Evolutionary conservation across 116 monocot genomes (phyloP), one percentile per base, ranked within the genome.

Genomic region (Iris pallida): DNA sequence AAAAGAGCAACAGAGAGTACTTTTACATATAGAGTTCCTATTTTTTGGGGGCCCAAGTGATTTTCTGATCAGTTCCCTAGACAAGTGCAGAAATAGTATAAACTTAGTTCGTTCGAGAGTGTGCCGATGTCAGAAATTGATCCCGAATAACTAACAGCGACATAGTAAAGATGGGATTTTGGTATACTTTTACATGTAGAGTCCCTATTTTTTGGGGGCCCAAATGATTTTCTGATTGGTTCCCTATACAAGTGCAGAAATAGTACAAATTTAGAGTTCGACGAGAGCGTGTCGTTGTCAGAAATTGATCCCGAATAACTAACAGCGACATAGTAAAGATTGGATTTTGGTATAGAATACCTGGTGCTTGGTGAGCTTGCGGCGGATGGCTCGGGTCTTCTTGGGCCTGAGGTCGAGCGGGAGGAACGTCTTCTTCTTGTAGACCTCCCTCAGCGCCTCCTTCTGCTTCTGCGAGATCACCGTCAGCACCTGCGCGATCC

Each of bases 371-470:
- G 85, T 85, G 14, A 81, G 81, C 16, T 74, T 62, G 16, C 78
- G 71, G 55, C 85, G 70, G 63, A 85, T 85, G 48, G 85, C 85
- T 2, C 81, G 66, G 45, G 85, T 85, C 69, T 81, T 85, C 73
- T 85, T 85, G 0, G 85, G 81, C 78, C 85, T 72, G 43, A 85
- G 81, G 70, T 85, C 85, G 13, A 85, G 69, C 18, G 85, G 85
- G 19, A 76, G 13, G 54, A 64, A 70, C 76, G 79, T 84, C 68
- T 79, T 83, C 14, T 84, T 84, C 71, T 72, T 79, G 73, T 84
- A 79, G 4, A 64, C 84, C 65, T 84, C 84, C 68, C 84, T 72
- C 45, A 84, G 57, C 6, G 76, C 84, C 11, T 71, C 69, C 73
- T 76, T 84, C 73, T 84, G 84, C 64, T 79, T 84, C 79, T 71